These are phyloP conservation scores for Calonectria crousiana DNA, from an alignment of 2,329 filamentous ascomycete species.

Conservation along the genomic window DNA sequence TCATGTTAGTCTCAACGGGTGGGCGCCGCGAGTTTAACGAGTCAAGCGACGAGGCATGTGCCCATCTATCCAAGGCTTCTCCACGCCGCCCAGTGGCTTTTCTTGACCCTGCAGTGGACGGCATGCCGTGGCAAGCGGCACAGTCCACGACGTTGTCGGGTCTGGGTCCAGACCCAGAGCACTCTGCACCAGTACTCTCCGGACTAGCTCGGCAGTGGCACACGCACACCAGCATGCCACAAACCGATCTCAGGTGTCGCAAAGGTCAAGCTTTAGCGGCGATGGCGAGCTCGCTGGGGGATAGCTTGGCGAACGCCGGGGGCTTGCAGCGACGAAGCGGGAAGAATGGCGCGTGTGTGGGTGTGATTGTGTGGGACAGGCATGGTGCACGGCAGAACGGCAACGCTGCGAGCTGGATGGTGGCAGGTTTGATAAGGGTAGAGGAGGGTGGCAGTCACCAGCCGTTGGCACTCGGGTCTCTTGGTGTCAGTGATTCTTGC, in stretches of 20 bases:
- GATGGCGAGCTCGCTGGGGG: slow-evolving; percentile 28
- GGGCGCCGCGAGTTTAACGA: background rate
- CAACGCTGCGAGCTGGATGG: background rate
- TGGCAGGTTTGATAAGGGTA: background rate
- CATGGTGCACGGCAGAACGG: slow-evolving; percentile 3
- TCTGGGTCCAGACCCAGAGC: background rate
- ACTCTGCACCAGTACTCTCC: slow-evolving; percentile 1
- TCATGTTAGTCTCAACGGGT: slow-evolving; percentile 12
- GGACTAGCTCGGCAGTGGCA: background rate
- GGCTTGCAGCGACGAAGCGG: background rate
- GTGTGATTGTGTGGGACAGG: slow-evolving; percentile 1
- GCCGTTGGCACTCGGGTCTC: background rate
- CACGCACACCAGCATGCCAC: slow-evolving; percentile 10
- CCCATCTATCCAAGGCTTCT: slow-evolving; percentile 1
- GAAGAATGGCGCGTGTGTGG: background rate
- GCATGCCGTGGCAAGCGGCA: slow-evolving; percentile 5
- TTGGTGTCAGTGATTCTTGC: background rate
- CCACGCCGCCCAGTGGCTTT: slow-evolving; percentile 7
- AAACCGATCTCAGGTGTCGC: background rate
- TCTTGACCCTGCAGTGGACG: background rate
- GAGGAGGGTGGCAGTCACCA: background rate
- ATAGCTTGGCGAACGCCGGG: slow-evolving; percentile 33
- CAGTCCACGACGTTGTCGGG: background rate
- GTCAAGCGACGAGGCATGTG: slow-evolving; percentile 15
- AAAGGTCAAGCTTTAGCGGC: slow-evolving; percentile 31